Percentiles rank a stretch among this genome's conserved stretches.
Conservation (phyloP, 306 rosid genomes). For the Vachellia pachyceras region DNA sequence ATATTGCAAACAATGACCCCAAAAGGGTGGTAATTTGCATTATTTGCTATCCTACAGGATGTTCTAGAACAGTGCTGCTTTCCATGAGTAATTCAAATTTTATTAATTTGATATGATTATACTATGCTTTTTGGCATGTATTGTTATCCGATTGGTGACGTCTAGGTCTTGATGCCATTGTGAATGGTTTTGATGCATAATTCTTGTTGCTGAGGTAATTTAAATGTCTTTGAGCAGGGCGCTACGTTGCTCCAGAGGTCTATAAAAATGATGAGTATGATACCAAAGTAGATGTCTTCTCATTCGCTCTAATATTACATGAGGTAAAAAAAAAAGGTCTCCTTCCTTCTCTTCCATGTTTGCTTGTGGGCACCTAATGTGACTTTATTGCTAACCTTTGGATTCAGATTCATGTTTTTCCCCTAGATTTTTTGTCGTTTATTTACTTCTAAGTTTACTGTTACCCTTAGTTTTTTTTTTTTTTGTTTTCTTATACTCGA, state of each 20-base stretch:
- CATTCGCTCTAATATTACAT: constrained; percentile 60
- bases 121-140: background rate
- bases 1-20: constrained; percentile 21
- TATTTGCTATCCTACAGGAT: constrained; percentile 24
- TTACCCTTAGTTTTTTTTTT: background rate
- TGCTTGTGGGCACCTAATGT: background rate
- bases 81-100: constrained; percentile 4
- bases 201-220: constrained; percentile 30
- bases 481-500: background rate
- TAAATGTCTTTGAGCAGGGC: constrained; percentile 46
- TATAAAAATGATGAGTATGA: constrained; percentile 60
- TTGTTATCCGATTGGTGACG: background rate
- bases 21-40: constrained; percentile 13
- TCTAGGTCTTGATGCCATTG: constrained; percentile 14
- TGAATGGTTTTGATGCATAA: constrained; percentile 23
- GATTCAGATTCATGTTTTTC: background rate
- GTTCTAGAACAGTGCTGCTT: constrained; percentile 11
- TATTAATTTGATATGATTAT: constrained; percentile 29
- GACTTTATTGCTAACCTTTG: constrained; percentile 19
- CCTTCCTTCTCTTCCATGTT: background rate
- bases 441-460: background rate
- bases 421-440: background rate
- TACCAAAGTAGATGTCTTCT: constrained; percentile 59
- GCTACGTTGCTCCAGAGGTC: constrained; percentile 70
- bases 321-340: constrained; percentile 45